Evolutionary conservation across 495 filamentous ascomycete genomes (phyloP).

Genomic region (Friedmanniomyces endolithicus): DNA sequence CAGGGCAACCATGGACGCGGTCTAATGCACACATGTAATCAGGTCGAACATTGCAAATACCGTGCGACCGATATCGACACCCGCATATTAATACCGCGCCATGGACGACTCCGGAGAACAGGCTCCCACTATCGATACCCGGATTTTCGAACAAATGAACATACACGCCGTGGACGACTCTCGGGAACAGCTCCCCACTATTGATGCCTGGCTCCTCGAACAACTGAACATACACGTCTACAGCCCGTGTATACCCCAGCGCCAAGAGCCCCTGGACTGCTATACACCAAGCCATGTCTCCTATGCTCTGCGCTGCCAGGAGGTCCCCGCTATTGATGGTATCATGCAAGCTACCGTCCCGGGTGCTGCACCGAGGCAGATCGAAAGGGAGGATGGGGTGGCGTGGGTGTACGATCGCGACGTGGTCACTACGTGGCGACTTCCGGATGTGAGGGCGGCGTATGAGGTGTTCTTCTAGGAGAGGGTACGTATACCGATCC

Average conservation of each 20-base stretch:
- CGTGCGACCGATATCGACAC: background rate
- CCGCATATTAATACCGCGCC: background rate
- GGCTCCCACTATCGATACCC: background rate
- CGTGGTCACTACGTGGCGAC: conserved; percentile 9
- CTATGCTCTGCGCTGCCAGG: background rate
- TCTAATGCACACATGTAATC: conserved; percentile 42
- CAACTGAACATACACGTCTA: conserved; percentile 5
- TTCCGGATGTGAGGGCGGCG: background rate
- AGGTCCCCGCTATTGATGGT: background rate
- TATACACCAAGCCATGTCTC: conserved; percentile 4
- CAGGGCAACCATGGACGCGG: conserved; percentile 75
- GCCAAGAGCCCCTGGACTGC: conserved; percentile 2
- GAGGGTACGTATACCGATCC: background rate
- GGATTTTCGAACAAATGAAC: conserved; percentile 1
- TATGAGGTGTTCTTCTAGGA: conserved; percentile 19
- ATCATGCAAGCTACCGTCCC: background rate
- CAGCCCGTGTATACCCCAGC: conserved; percentile 2
- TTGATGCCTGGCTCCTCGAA: background rate
- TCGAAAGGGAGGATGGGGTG: background rate
- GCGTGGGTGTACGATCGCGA: conserved; percentile 15
- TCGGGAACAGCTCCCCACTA: too few relatives aligned
- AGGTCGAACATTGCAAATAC: background rate
- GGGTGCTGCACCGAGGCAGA: background rate
- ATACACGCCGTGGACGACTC: conserved; percentile 1
- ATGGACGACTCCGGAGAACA: too few relatives aligned